Evolutionary conservation across 2,329 filamentous ascomycete species (phyloP).

Genomic region (Fusarium nodosum): DNA sequence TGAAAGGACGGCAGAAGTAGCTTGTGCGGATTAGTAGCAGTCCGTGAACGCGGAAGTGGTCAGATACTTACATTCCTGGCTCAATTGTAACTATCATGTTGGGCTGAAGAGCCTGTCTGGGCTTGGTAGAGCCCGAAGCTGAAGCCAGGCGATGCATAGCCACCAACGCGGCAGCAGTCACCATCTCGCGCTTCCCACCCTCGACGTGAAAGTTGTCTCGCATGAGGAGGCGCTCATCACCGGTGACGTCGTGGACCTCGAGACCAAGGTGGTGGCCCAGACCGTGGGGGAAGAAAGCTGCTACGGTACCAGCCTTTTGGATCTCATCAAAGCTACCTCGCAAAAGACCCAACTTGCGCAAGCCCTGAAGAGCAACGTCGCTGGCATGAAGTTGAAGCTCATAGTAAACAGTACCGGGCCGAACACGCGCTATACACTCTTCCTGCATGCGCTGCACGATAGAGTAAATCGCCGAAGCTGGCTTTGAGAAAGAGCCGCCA

Average conservation of each 20-base stretch:
- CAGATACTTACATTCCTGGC: slow-evolving; percentile 73
- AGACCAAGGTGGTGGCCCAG: slow-evolving; percentile 75
- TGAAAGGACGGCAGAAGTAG: slow-evolving; percentile 81
- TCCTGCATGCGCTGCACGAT: slow-evolving; percentile 86
- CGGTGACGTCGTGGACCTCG: slow-evolving; percentile 72
- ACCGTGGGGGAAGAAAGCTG: slow-evolving; percentile 76
- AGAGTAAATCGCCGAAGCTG: slow-evolving; percentile 80
- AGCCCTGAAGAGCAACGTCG: slow-evolving; percentile 76
- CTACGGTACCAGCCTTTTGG: slow-evolving; percentile 65
- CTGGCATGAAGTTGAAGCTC: slow-evolving; percentile 81
- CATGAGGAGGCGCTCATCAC: slow-evolving; percentile 55
- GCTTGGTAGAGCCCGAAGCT: slow-evolving; percentile 50
- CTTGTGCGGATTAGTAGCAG: slow-evolving; percentile 54
- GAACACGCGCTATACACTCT: slow-evolving; percentile 76
- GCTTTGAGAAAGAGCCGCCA: slow-evolving; percentile 74
- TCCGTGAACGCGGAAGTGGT: neutral
- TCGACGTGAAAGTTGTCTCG: slow-evolving; percentile 50
- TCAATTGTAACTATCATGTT: slow-evolving; percentile 84
- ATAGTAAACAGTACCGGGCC: slow-evolving; percentile 77
- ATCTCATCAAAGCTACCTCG: slow-evolving; percentile 72
- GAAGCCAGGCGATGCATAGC: slow-evolving; percentile 48
- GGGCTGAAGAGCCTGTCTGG: slow-evolving; percentile 62
- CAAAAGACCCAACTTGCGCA: slow-evolving; percentile 80
- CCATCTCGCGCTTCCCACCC: slow-evolving; percentile 58
- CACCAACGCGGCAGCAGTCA: slow-evolving; percentile 55